Percentiles rank a stretch among this genome's conserved stretches.
Conservation (phyloP, 139 green algal genomes). For the Chlamydomonas incerta region DNA sequence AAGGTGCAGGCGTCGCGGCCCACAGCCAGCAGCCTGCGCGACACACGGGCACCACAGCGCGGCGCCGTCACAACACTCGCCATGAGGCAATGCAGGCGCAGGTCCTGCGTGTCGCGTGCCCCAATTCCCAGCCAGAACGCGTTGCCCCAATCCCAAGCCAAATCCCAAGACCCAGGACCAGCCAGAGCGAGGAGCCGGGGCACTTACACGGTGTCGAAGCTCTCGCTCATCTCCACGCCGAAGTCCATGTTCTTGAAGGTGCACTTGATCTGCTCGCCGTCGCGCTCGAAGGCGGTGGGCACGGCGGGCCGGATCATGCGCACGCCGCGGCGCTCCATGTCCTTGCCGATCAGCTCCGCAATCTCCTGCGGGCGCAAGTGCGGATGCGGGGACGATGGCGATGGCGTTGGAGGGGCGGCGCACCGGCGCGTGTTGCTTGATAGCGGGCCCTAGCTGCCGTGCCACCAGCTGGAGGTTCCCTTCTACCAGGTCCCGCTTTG, state of each 20-base stretch:
- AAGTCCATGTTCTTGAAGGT: slow-evolving; percentile 44
- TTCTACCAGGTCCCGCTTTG: no score
- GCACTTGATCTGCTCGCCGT: slow-evolving; percentile 3
- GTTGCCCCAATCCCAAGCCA: background rate
- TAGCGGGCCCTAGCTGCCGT: no score
- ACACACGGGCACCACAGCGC: no score
- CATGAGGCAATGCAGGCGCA: no score
- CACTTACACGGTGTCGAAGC: slow-evolving; percentile 70
- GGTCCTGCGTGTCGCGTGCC: no score
- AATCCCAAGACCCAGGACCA: no score
- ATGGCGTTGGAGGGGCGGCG: no score
- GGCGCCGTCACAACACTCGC: no score
- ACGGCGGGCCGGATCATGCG: slow-evolving; percentile 28
- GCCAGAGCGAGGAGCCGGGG: no score
- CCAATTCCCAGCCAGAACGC: no score
- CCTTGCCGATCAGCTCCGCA: slow-evolving; percentile 12
- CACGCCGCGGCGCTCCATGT: slow-evolving; percentile 37
- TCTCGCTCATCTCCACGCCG: slow-evolving; percentile 31
- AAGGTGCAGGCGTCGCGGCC: slow-evolving; percentile 56
- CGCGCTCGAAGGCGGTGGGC: background rate
- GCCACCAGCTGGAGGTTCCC: no score
- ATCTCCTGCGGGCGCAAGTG: slow-evolving; percentile 14
- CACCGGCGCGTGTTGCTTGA: no score
- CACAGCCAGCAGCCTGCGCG: slow-evolving; percentile 65
- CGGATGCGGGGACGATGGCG: background rate